A percentile compares a stretch with the other conserved stretches of the same genome.
phyloP scores from a whole-genome alignment of 2,329 filamentous ascomycete genomes.

The Xylariaceae sp. region DNA sequence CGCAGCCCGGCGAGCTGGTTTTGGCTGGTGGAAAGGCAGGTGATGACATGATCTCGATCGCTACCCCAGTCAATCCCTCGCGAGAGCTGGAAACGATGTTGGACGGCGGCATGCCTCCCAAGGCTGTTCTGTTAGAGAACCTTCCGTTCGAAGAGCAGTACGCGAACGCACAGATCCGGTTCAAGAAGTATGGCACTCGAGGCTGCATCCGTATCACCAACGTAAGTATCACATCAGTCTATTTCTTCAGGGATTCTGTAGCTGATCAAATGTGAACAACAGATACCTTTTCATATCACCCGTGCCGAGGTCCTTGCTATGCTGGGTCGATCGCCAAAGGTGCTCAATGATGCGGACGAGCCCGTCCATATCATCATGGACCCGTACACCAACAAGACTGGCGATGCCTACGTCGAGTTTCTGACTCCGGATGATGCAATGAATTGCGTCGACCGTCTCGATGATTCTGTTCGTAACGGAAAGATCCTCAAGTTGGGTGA shows the following conservation, averaged over 20 bases:
- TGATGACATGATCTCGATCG: background rate
- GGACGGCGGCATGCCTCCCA: background rate
- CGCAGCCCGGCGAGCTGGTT: background rate
- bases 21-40: too few species aligned
- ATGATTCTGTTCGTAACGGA: conserved; percentile 16
- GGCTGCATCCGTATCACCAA: background rate
- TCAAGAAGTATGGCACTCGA: background rate
- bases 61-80: background rate
- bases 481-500: conserved; percentile 50
- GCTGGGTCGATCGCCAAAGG: conserved; percentile 36
- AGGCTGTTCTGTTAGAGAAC: background rate
- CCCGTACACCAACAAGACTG: conserved; percentile 40
- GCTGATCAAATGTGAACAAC: background rate
- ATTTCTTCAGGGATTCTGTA: background rate
- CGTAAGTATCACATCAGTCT: background rate
- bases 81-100: background rate
- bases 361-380: conserved; percentile 47
- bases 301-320: conserved; percentile 40
- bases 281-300: conserved; percentile 40
- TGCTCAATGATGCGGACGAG: conserved; percentile 36
- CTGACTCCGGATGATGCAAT: conserved; percentile 13
- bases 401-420: conserved; percentile 42
- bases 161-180: background rate
- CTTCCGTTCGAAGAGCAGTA: background rate
- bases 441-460: conserved; percentile 46